phyloP scores from a whole-genome alignment of 169 alveolate genomes.

The Eimeria necatrix region DNA sequence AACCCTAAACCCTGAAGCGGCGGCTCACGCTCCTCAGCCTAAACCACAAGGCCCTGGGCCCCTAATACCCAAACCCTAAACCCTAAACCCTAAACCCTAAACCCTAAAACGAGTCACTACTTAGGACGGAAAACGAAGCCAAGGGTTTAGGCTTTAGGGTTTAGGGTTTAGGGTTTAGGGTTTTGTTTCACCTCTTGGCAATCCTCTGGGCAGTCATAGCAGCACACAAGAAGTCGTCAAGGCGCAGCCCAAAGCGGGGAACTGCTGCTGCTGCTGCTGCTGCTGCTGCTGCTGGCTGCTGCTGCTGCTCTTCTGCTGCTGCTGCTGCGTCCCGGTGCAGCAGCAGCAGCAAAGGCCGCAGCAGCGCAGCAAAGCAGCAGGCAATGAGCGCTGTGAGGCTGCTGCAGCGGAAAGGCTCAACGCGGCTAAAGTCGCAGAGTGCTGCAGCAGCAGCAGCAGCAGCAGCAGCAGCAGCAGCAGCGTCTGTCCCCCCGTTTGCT shows the following conservation, averaged over 20 bases:
- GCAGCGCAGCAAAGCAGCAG: neutral
- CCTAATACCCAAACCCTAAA: too few species aligned
- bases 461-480: too few species aligned
- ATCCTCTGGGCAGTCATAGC: neutral
- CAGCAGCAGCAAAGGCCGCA: neutral
- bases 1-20: too few species aligned
- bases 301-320: constrained; percentile 2
- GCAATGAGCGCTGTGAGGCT: neutral
- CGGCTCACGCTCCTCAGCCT: too few species aligned
- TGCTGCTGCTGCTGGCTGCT: too few species aligned
- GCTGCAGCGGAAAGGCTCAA: neutral
- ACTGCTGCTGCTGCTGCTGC: neutral
- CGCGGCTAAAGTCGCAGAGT: neutral
- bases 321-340: neutral
- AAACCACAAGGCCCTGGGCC: too few species aligned
- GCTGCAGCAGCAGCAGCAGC: neutral
- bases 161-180: constrained; percentile 50
- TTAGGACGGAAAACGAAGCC: too few species aligned
- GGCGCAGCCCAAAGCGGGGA: neutral
- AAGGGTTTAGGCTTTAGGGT: neutral
- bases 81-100: too few species aligned
- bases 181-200: neutral
- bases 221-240: neutral
- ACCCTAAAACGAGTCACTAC: too few species aligned
- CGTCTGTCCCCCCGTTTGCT: too few species aligned